Evolutionary conservation across 1,284 basidiomycete genomes (phyloP).

Genomic region (Trichosporon asahii): DNA sequence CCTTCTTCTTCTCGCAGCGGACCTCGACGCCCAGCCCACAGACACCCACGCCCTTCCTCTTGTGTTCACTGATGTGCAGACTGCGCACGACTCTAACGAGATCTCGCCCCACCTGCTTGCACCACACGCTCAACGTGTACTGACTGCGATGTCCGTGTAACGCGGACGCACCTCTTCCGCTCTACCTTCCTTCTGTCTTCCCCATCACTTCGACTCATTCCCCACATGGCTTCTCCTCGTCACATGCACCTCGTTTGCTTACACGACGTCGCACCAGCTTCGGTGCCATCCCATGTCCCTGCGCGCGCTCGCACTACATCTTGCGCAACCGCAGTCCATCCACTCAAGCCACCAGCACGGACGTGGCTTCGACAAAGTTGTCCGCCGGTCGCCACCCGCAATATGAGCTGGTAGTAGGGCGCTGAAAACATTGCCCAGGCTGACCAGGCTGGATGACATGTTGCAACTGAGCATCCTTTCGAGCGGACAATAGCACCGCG

Average conservation of each 20-base stretch:
- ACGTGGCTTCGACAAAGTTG: background rate
- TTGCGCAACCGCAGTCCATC: background rate
- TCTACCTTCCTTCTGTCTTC: background rate
- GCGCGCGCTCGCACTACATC: background rate
- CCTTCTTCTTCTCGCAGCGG: background rate
- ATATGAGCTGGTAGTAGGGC: background rate
- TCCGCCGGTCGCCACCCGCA: background rate
- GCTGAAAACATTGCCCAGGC: background rate
- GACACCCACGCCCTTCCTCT: background rate
- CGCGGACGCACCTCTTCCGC: background rate
- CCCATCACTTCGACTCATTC: background rate
- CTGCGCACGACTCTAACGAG: background rate
- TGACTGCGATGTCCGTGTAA: background rate
- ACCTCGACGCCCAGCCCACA: background rate
- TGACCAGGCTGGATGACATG: background rate
- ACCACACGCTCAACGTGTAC: background rate
- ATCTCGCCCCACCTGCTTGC: background rate
- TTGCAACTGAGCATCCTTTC: background rate
- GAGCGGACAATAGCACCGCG: background rate
- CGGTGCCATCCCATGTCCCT: background rate
- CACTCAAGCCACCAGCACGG: background rate
- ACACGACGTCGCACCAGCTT: background rate
- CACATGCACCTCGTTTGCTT: background rate
- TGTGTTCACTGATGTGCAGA: background rate
- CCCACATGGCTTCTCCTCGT: background rate